Evolutionary conservation across 352 stramenopile species (phyloP).

Genomic region (Globisporangium okanoganense): DNA sequence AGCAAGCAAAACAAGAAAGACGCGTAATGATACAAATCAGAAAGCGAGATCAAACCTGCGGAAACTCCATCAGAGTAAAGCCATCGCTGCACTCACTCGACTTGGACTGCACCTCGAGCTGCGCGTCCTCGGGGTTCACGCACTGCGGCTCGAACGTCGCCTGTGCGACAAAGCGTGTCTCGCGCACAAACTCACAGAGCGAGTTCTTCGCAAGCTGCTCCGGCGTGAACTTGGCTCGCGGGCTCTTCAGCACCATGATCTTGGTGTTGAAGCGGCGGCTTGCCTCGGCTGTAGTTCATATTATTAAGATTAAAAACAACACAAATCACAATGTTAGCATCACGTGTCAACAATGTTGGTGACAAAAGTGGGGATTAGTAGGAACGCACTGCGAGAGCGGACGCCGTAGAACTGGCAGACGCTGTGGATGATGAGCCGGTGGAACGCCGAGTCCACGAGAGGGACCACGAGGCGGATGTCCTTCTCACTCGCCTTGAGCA

Average conservation of each 20-base stretch:
- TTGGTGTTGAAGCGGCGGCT: constrained; percentile 72
- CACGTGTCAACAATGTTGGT: background rate
- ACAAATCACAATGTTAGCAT: background rate
- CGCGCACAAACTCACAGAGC: constrained; percentile 73
- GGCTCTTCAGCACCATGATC: constrained; percentile 74
- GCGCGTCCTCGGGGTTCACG: constrained; percentile 21
- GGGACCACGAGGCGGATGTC: constrained; percentile 70
- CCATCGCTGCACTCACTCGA: constrained; percentile 83
- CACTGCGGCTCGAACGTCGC: constrained; percentile 9
- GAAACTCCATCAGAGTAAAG: constrained; percentile 68
- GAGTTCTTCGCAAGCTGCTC: constrained; percentile 56
- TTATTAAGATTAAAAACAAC: background rate
- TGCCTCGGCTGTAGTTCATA: constrained; percentile 41
- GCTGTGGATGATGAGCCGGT: constrained; percentile 84
- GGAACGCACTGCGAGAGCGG: constrained; percentile 68
- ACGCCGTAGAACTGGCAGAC: constrained; percentile 88
- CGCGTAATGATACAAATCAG: constrained; percentile 2
- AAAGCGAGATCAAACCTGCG: constrained; percentile 43
- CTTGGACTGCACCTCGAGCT: constrained; percentile 60
- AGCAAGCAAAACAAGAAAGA: background rate
- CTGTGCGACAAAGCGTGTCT: constrained; percentile 42
- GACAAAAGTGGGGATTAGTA: background rate
- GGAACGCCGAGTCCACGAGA: constrained; percentile 79
- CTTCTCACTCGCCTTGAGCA: constrained; percentile 52
- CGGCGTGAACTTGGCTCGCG: constrained; percentile 42